Percentiles rank a stretch among this genome's conserved stretches.
Conservation (phyloP, 345 rosid species). For the Eucalyptus sp. region DNA sequence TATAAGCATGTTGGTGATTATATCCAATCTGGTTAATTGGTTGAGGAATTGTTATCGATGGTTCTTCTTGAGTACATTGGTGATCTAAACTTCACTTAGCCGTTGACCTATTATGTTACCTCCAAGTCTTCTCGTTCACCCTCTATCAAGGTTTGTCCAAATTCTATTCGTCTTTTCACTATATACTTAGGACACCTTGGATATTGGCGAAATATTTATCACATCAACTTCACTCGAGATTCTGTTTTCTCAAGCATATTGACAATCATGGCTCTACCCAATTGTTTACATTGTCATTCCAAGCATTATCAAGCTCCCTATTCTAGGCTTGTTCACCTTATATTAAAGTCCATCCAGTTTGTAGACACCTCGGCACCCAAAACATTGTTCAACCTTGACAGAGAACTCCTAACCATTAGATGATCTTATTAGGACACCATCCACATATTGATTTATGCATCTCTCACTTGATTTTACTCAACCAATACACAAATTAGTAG, state of each 20-base stretch:
- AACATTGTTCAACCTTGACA: background rate
- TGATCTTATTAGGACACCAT: background rate
- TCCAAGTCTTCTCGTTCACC: background rate
- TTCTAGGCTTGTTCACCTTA: background rate
- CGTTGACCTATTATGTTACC: background rate
- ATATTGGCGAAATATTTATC: background rate
- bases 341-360: background rate
- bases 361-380: background rate
- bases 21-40: background rate
- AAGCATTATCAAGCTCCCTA: background rate
- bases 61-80: background rate
- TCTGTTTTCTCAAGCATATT: background rate
- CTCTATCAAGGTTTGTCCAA: background rate
- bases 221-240: background rate
- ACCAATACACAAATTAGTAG: background rate
- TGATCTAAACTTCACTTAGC: background rate
- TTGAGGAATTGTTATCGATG: background rate
- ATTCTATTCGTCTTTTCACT: background rate
- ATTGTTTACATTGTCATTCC: background rate
- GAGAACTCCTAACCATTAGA: background rate
- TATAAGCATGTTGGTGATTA: background rate
- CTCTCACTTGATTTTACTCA: background rate
- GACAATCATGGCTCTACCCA: background rate
- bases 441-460: background rate
- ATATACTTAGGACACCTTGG: background rate